Evolutionary conservation across 176 grass and related monocot genomes (phyloP).

Genomic region (Paspalum vaginatum): DNA sequence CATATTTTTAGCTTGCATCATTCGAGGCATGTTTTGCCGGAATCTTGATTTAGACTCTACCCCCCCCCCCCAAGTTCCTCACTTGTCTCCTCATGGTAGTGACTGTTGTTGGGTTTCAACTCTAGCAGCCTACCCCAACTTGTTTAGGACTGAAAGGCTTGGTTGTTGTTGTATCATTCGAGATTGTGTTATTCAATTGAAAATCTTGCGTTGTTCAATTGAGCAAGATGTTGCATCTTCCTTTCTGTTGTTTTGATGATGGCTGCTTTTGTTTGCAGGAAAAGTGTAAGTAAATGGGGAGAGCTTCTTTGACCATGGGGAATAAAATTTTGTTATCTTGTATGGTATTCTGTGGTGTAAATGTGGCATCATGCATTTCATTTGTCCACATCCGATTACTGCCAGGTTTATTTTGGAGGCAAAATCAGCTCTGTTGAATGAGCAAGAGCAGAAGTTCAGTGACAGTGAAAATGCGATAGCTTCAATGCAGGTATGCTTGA

Average conservation of each 20-base stretch:
- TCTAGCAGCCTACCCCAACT: too few species aligned
- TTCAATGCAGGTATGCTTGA: slow-evolving; percentile 71
- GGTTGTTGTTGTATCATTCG: not conserved
- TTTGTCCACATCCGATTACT: slow-evolving; percentile 12
- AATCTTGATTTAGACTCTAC: too few species aligned
- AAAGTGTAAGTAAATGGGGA: slow-evolving; percentile 86
- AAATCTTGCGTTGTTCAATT: not conserved
- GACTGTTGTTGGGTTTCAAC: too few species aligned
- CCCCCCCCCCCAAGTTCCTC: too few species aligned
- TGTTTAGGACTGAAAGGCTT: too few species aligned
- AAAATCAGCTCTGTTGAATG: slow-evolving; percentile 68
- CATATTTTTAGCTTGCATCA: slow-evolving; percentile 5
- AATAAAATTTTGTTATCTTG: slow-evolving; percentile 4
- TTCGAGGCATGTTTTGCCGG: too few species aligned
- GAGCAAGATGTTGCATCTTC: not conserved
- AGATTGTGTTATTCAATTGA: not conserved
- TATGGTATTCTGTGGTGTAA: slow-evolving; percentile 22
- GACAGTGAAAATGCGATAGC: slow-evolving; percentile 73
- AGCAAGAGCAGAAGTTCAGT: slow-evolving; percentile 85
- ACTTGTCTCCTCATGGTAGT: too few species aligned
- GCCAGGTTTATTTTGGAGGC: slow-evolving; percentile 95
- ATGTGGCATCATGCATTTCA: slow-evolving; percentile 8
- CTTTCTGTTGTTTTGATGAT: slow-evolving; percentile 33
- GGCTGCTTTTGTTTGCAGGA: slow-evolving; percentile 67
- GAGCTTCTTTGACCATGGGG: not conserved